phyloP scores from a whole-genome alignment of 2,329 filamentous ascomycete genomes.

The Fragosphaeria purpurea region DNA sequence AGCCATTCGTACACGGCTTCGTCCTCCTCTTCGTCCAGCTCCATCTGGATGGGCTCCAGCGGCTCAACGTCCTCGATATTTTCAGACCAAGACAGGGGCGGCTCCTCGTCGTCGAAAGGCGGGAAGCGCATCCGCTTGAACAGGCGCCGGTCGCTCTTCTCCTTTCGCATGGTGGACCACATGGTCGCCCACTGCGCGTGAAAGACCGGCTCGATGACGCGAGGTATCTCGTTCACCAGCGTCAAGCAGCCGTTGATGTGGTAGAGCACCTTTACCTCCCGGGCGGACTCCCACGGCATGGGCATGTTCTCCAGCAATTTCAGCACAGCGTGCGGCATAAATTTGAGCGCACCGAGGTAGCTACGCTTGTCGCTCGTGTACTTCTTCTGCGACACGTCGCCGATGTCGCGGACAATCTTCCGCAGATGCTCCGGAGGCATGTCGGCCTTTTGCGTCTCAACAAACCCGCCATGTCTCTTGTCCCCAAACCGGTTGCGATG shows the following conservation, averaged over 20 bases:
- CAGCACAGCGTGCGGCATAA: constrained; percentile 97
- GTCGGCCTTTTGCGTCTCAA: constrained; percentile 96
- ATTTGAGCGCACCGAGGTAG: constrained; percentile 93
- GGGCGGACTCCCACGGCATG: constrained; percentile 96
- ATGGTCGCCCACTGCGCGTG: constrained; percentile 99
- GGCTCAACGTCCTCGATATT: constrained; percentile 99
- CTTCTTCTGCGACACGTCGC: constrained; percentile 98
- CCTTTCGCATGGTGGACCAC: constrained; percentile 97
- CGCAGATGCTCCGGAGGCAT: constrained; percentile 97
- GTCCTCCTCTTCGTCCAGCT: constrained; percentile 90
- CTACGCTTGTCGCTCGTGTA: constrained; percentile 98
- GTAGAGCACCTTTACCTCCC: constrained; percentile 96
- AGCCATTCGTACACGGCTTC: constrained; percentile 91
- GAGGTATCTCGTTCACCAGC: constrained; percentile 88
- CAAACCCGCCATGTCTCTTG: constrained; percentile 91
- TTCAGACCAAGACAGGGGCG: constrained; percentile 93
- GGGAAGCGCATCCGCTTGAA: constrained; percentile 99
- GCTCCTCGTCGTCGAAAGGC: constrained; percentile 97
- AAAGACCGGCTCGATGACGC: constrained; percentile 95
- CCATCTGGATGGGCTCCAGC: constrained; percentile 95
- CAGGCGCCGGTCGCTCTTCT: constrained; percentile 89
- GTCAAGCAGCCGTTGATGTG: constrained; percentile 97
- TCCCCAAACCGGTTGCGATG: constrained; percentile 92
- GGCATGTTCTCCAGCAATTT: constrained; percentile 99
- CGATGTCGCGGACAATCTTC: constrained; percentile 97